These are phyloP conservation scores for Fusarium algeriense DNA, from an alignment of 2,329 filamentous ascomycete species.

Conservation along the genomic window DNA sequence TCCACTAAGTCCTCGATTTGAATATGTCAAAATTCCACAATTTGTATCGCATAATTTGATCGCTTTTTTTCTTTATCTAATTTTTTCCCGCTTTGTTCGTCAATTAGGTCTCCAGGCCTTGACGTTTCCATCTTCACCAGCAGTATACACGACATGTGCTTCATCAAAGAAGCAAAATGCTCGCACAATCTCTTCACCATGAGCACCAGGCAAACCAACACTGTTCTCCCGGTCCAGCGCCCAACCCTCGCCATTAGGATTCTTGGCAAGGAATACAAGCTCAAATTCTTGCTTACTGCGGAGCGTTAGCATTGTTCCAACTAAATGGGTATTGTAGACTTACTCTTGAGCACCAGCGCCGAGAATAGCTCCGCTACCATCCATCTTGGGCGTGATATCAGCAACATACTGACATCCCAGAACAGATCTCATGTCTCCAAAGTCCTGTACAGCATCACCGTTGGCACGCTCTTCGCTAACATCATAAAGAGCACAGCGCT, in stretches of 20 bases:
- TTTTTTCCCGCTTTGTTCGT: neutral
- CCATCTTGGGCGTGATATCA: slow-evolving; percentile 71
- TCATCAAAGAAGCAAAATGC: slow-evolving; percentile 74
- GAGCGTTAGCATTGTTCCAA: slow-evolving; percentile 24
- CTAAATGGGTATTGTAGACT: slow-evolving; percentile 54
- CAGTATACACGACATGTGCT: slow-evolving; percentile 68
- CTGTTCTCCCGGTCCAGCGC: slow-evolving; percentile 65
- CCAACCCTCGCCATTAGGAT: slow-evolving; percentile 60
- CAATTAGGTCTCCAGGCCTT: slow-evolving; percentile 65
- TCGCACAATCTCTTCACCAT: slow-evolving; percentile 73
- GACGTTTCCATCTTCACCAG: slow-evolving; percentile 69
- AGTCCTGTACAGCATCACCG: slow-evolving; percentile 66
- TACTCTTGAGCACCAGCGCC: slow-evolving; percentile 77
- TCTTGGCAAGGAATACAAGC: slow-evolving; percentile 69
- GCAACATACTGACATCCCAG: slow-evolving; percentile 81
- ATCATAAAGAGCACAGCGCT: slow-evolving; percentile 80
- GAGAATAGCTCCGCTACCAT: slow-evolving; percentile 69
- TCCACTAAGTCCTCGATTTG: too few species aligned
- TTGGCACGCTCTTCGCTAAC: slow-evolving; percentile 73
- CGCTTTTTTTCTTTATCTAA: neutral
- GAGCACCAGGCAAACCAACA: slow-evolving; percentile 71
- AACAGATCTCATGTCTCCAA: slow-evolving; percentile 76
- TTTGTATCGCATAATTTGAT: neutral
- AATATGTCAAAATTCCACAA: neutral
- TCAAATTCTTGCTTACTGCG: slow-evolving; percentile 68